These are phyloP conservation scores for Brassica hybrid DNA, from an alignment of 441 rosid genomes.

Conservation along the genomic window DNA sequence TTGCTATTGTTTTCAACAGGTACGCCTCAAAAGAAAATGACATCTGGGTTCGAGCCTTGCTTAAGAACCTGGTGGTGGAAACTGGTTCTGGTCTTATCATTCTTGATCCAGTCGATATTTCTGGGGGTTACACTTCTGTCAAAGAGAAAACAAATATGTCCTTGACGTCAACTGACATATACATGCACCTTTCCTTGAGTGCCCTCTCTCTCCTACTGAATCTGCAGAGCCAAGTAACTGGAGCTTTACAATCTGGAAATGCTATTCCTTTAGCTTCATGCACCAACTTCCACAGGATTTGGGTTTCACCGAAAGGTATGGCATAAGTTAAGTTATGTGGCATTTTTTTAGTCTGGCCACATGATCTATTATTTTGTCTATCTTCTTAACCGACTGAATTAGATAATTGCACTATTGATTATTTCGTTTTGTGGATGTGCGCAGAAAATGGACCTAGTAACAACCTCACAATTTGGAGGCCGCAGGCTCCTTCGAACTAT, in stretches of 20 bases:
- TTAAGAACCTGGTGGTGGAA: conserved; percentile 89
- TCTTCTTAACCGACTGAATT: conserved; percentile 28
- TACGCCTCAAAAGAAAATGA: conserved; percentile 96
- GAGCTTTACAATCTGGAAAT: conserved; percentile 92
- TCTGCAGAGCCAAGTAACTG: conserved; percentile 83
- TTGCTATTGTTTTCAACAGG: conserved; percentile 54
- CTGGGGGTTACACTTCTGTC: conserved; percentile 90
- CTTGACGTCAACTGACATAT: conserved; percentile 82
- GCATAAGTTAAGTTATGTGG: conserved; percentile 17
- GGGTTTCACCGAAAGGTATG: conserved; percentile 96
- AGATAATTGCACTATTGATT: conserved; percentile 28
- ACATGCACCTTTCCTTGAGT: conserved; percentile 90
- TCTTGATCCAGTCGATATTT: conserved; percentile 91
- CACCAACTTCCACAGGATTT: conserved; percentile 80
- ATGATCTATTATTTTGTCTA: conserved; percentile 6
- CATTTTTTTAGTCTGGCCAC: conserved; percentile 20
- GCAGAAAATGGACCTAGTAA: conserved; percentile 81
- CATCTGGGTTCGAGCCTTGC: conserved; percentile 85
- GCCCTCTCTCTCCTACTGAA: conserved; percentile 85
- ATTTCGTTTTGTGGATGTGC: conserved; percentile 39
- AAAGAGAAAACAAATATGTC: conserved; percentile 93
- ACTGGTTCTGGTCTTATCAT: conserved; percentile 98
- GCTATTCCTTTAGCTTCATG: conserved; percentile 87
- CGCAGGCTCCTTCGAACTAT: conserved; percentile 95
- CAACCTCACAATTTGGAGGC: conserved; percentile 97